These are phyloP conservation scores for Trypanosoma vivax DNA, from an alignment of 208 protist genomes.

Conservation along the genomic window DNA sequence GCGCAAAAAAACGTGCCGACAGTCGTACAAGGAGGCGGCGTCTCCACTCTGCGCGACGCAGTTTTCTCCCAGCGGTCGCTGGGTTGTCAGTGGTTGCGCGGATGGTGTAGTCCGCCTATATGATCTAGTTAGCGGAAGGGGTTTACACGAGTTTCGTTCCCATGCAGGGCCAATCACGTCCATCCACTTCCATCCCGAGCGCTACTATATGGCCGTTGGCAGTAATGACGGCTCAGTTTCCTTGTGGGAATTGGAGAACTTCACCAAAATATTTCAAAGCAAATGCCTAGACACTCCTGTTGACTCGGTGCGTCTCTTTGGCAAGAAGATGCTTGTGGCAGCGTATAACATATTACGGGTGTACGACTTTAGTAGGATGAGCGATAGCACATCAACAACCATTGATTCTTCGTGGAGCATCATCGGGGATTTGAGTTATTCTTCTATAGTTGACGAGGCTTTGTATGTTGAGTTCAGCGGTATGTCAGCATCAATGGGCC, in stretches of 20 bases:
- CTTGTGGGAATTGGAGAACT: constrained; percentile 67
- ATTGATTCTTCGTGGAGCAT: constrained; percentile 63
- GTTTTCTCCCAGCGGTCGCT: constrained; percentile 69
- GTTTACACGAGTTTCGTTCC: constrained; percentile 37
- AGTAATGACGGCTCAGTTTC: constrained; percentile 72
- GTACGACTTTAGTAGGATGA: constrained; percentile 45
- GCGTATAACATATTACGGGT: constrained; percentile 41
- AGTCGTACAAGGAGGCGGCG: constrained; percentile 60
- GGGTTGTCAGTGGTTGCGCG: constrained; percentile 67
- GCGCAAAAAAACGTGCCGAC: constrained; percentile 63
- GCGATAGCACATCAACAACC: constrained; percentile 23
- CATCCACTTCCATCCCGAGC: constrained; percentile 73
- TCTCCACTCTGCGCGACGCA: constrained; percentile 54
- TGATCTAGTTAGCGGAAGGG: constrained; percentile 43
- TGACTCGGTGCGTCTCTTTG: constrained; percentile 58
- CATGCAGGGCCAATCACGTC: constrained; percentile 69
- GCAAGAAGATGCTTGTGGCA: constrained; percentile 52
- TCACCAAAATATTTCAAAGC: constrained; percentile 49
- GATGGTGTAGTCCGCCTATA: constrained; percentile 68
- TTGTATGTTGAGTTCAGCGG: constrained; percentile 64
- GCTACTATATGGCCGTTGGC: constrained; percentile 58
- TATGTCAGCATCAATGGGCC: constrained; percentile 32
- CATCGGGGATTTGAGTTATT: constrained; percentile 58
- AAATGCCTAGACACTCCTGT: constrained; percentile 37
- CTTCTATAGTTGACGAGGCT: constrained; percentile 47